A percentile compares a stretch with the other conserved stretches of the same genome.
These are phyloP conservation scores for Dalbergia cochinchinensis DNA, from an alignment of 306 rosid genomes.

Conservation along the genomic window DNA sequence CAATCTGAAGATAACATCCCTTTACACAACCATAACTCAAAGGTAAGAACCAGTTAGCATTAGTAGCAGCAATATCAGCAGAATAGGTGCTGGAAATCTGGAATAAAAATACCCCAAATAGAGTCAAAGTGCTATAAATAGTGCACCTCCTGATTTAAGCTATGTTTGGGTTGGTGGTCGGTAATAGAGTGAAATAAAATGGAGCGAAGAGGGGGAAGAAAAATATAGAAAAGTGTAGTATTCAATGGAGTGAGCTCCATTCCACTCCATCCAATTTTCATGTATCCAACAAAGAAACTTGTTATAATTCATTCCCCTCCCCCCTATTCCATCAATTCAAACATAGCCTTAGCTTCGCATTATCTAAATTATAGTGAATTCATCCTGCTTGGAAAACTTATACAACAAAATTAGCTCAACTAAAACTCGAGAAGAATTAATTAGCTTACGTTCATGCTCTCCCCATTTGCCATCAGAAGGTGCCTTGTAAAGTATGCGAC, in stretches of 20 bases:
- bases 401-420: neutral
- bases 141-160: slow-evolving; percentile 3
- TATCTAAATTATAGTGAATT: slow-evolving; percentile 14
- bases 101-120: neutral
- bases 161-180: no score
- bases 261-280: no score
- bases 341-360: neutral
- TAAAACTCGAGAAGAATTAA: slow-evolving; percentile 22
- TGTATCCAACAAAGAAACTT: no score
- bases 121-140: neutral
- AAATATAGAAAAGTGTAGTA: no score
- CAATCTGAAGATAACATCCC: slow-evolving; percentile 19
- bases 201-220: no score
- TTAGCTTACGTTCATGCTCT: slow-evolving; percentile 90
- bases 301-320: no score
- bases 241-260: no score
- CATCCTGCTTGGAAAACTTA: slow-evolving; percentile 16
- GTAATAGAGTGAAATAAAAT: no score
- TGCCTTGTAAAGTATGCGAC: slow-evolving; percentile 94
- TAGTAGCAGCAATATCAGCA: neutral
- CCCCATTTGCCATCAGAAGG: slow-evolving; percentile 99
- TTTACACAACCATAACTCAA: slow-evolving; percentile 1
- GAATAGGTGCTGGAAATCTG: neutral
- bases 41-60: neutral
- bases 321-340: no score